phyloP scores from a whole-genome alignment of 805 yeast species.

The Monosporozyma aerobia region DNA sequence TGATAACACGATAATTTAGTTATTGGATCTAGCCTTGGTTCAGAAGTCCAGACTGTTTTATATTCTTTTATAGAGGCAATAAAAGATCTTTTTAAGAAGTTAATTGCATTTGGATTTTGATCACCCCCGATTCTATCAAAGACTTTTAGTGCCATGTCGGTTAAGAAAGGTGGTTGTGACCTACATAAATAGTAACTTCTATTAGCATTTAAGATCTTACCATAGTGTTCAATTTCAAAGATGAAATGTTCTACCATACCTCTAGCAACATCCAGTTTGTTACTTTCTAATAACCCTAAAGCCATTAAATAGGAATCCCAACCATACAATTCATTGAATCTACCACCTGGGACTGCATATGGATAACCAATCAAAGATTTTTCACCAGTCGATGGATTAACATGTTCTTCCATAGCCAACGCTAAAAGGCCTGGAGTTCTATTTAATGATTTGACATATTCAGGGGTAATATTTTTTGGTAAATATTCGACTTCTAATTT shows the following conservation, averaged over 20 bases:
- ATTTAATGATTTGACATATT: slow-evolving; percentile 67
- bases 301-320: slow-evolving; percentile 97
- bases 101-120: slow-evolving; percentile 40
- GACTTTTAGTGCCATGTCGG: slow-evolving; percentile 78
- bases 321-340: slow-evolving; percentile 93
- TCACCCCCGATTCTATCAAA: slow-evolving; percentile 49
- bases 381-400: slow-evolving; percentile 44
- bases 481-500: slow-evolving; percentile 66
- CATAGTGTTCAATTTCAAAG: slow-evolving; percentile 82
- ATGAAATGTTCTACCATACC: slow-evolving; percentile 91
- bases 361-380: slow-evolving; percentile 56
- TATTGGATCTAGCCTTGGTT: slow-evolving; percentile 61
- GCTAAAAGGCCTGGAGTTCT: slow-evolving; percentile 80
- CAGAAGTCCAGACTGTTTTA: slow-evolving; percentile 62
- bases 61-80: slow-evolving; percentile 84
- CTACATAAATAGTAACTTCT: slow-evolving; percentile 83
- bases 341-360: slow-evolving; percentile 93
- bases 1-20: slow-evolving; percentile 85
- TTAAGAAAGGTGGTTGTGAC: slow-evolving; percentile 93
- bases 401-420: slow-evolving; percentile 52
- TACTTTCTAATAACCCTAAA: slow-evolving; percentile 66
- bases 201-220: slow-evolving; percentile 89
- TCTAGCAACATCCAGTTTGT: slow-evolving; percentile 58
- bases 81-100: slow-evolving; percentile 56
- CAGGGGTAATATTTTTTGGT: slow-evolving; percentile 68